These are phyloP conservation scores for Lipomyces orientalis DNA, from an alignment of 805 yeast species.

Conservation along the genomic window DNA sequence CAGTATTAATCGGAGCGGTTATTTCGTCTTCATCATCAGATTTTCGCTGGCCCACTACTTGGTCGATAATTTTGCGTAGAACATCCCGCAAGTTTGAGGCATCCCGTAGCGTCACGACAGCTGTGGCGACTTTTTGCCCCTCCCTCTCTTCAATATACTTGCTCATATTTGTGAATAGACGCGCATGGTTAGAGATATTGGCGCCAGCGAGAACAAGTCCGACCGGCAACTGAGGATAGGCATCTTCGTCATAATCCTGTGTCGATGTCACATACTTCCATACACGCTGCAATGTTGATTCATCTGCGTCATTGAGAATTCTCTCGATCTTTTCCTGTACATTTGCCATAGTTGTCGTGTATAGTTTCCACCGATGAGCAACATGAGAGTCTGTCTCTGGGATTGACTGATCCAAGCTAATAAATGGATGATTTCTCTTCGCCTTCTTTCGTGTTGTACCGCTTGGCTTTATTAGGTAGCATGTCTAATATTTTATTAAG, in stretches of 20 bases:
- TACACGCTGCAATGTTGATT: conserved; percentile 4
- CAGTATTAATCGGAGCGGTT: not conserved
- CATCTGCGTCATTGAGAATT: conserved; percentile 16
- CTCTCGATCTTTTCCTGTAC: conserved; percentile 2
- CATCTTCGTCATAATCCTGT: conserved; percentile 17
- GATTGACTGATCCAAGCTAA: conserved; percentile 17
- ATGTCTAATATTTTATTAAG: conserved; percentile 17
- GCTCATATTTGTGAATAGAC: conserved; percentile 41
- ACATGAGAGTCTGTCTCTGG: conserved; percentile 19
- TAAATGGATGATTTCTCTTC: conserved; percentile 17
- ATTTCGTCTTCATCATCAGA: conserved; percentile 20
- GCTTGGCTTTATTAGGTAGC: conserved; percentile 16
- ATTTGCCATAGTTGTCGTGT: conserved; percentile 6
- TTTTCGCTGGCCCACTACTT: conserved; percentile 40
- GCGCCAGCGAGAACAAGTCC: conserved; percentile 46
- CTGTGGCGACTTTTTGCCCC: conserved; percentile 26
- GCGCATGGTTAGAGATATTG: conserved; percentile 45
- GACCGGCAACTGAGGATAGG: conserved; percentile 37
- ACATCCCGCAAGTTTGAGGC: conserved; percentile 46
- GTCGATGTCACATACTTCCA: conserved; percentile 7
- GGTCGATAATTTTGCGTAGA: conserved; percentile 44
- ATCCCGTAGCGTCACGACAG: conserved; percentile 46
- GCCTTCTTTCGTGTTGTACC: conserved; percentile 3
- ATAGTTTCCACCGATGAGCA: conserved; percentile 17
- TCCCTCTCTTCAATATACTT: conserved; percentile 15